Evolutionary conservation across 2,329 filamentous ascomycete genomes (phyloP).

Genomic region (Incumbomyces delicatus): DNA sequence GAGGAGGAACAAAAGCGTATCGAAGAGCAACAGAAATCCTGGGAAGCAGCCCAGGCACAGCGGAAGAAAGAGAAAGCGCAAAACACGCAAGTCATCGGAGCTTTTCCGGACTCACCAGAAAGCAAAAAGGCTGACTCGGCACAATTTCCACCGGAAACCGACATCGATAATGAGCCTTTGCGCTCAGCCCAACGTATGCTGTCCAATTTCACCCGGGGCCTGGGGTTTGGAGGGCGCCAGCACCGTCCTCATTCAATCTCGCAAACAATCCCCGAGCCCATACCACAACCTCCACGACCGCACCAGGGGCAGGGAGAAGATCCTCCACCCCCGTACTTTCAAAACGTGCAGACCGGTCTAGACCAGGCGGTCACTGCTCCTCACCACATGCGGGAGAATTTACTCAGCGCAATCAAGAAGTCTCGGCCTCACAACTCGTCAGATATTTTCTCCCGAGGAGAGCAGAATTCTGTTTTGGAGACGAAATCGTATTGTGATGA

Average conservation of each 20-base stretch:
- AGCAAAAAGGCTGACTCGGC: slow-evolving; percentile 22
- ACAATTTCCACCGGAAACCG: slow-evolving; percentile 9
- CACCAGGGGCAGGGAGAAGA: slow-evolving; percentile 12
- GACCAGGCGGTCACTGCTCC: slow-evolving; percentile 29
- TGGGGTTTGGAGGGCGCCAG: slow-evolving; percentile 35
- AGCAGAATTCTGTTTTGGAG: slow-evolving; percentile 66
- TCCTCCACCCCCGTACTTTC: slow-evolving; percentile 33
- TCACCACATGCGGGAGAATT: slow-evolving; percentile 37
- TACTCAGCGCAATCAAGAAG: slow-evolving; percentile 68
- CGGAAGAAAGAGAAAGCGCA: slow-evolving; percentile 26
- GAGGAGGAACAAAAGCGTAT: slow-evolving; percentile 63
- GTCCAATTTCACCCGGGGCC: slow-evolving; percentile 57
- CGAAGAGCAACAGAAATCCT: slow-evolving; percentile 47
- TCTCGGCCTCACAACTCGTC: slow-evolving; percentile 68
- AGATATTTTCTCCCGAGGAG: slow-evolving; percentile 61
- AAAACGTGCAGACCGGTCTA: slow-evolving; percentile 18
- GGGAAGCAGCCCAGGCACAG: slow-evolving; percentile 34
- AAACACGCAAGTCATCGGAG: slow-evolving; percentile 55
- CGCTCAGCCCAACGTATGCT: slow-evolving; percentile 50
- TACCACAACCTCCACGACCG: background rate
- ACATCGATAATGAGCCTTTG: slow-evolving; percentile 19
- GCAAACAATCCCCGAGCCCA: slow-evolving; percentile 10
- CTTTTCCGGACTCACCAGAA: slow-evolving; percentile 56
- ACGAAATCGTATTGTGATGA: slow-evolving; percentile 79
- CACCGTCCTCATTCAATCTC: background rate